Base-by-base conservation (phyloP, 2,329 filamentous ascomycete species). In the Fusarium devonianum region DNA sequence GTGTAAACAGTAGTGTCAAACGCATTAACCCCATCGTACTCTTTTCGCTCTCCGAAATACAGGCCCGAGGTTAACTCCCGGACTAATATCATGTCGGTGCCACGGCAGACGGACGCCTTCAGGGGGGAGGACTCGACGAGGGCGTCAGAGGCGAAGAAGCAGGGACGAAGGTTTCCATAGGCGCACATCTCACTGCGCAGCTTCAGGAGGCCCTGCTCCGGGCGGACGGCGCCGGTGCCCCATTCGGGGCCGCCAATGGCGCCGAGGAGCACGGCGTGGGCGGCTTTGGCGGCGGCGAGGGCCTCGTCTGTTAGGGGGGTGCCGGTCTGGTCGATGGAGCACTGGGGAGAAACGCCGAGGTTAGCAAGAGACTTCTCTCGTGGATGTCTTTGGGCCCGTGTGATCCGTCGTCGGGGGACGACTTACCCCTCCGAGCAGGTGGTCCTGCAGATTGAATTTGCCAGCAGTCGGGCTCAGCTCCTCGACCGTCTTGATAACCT, bases 191-290 rank as follows among this genome's bases (percentile, higher is more conserved):
- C 90, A 76, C 95, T 97, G 76, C 93, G 91, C 43, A 97, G 89
- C 63, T 80, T 84, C 55, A 97, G 87, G 66, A 97, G 86, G 54
- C 93, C 93, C 76, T 97, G 90, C 73, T 97, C 93, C 2, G 93
- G 93, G 33, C 92, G 90, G 57, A 97, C 88, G 49, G 85, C 76
- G 62, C 90, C 90, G 22, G 91, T 94, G 54, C 92, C 92, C 91
- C 92, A 97, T 90, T 97, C 74, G 11, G 94, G 93, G n/a, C 93
- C 93, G 63, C 93, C 93, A 67, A 97, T 95, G 63, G 93, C 91
- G 62, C 92, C 93, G 44, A 97, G 86, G 51, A 97, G 86, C 52
- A 97, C 88, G 28, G 92, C 93, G 73, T 96, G 89, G 58, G 92
- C 92, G 40, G 82, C 78, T 74, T 95, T 92, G 62, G 91, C 92